Evolutionary conservation across 2,329 filamentous ascomycete genomes (phyloP).

Genomic region (Geoglossum cookeanum): DNA sequence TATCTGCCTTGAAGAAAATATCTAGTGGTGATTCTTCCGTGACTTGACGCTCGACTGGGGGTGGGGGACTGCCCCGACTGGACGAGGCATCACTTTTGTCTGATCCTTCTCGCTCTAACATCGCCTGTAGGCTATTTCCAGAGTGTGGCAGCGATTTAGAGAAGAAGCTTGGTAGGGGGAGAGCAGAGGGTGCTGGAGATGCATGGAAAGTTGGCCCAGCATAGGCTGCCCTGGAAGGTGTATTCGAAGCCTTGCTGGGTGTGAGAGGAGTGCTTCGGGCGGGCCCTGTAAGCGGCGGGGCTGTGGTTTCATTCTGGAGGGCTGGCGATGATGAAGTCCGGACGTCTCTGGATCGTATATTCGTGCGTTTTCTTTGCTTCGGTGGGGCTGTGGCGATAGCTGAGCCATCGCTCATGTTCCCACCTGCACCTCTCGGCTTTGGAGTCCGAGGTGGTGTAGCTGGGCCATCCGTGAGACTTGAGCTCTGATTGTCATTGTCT

Average conservation of each 20-base stretch:
- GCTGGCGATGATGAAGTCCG: conserved; percentile 10
- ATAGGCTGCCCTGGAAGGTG: conserved; percentile 41
- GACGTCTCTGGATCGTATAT: not conserved
- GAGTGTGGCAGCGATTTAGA: conserved; percentile 49
- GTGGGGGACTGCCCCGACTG: not conserved
- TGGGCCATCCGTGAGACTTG: not conserved
- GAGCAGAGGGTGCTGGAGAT: conserved; percentile 73
- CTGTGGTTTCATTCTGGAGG: conserved; percentile 23
- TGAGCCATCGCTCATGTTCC: not conserved
- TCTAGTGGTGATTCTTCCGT: conserved; percentile 61
- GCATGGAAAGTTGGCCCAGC: conserved; percentile 90
- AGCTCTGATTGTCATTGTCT: not conserved
- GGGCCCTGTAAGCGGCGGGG: conserved; percentile 20
- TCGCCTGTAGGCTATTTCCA: conserved; percentile 24
- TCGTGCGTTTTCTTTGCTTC: not conserved
- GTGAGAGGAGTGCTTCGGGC: not conserved
- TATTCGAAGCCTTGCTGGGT: conserved; percentile 12
- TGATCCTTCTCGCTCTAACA: conserved; percentile 23
- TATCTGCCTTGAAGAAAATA: conserved; percentile 74
- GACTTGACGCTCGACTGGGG: not conserved
- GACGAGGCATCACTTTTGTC: conserved; percentile 21
- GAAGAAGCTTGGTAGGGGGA: conserved; percentile 80
- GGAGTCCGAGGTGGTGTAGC: not conserved
- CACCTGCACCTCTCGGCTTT: not conserved
- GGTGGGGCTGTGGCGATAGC: no score